Base-by-base conservation (phyloP, 371 early-diverging fungal genomes). In the Rhizopus sp. region DNA sequence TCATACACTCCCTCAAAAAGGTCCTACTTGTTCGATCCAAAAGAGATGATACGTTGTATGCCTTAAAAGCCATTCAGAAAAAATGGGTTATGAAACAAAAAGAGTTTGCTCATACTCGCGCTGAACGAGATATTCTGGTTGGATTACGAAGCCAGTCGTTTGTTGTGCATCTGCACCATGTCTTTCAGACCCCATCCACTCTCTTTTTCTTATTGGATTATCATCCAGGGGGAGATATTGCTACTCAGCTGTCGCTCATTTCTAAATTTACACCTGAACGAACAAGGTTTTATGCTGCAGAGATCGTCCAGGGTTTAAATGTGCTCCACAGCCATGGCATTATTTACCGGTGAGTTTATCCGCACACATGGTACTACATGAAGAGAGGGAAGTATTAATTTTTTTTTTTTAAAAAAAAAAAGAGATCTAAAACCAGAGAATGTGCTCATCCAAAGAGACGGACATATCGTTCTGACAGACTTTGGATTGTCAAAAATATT, bases 381-480 rank as follows among this genome's bases (percentile, higher is more conserved):
- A 23, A 23, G 23, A 23, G 23, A 23, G 23, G 23, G 23, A 2
- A 2, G 23, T 23, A 23, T 33, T 31, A 47, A 8, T 32, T 55
- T 16, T 16, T 39, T 17, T n/a, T 17, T 37, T 39, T n/a, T n/a
- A n/a, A n/a, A 13, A 45, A 4, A 32, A 48, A 42, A 42, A 3
- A 79, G 87, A 60, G 95, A 93, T 57, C 62, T 93, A 16, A 93
- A 92, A 62, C 93, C 92, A 8, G 92, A 93, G 61, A 93, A 93
- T 59, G 83, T 95, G 15, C 68, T 94, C 32, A 81, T 96, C 12
- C 82, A 78, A 31, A 63, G 69, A 1, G 82, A 86, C 58, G 96
- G 96, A n/a, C 94, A 94, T 64, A 80, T 96, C 44, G 88, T 91
- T 37, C 66, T 96, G 35, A 84, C 91, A 0, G 96, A 95, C 65